Evolutionary conservation across 2,329 filamentous ascomycete genomes (phyloP).

Genomic region (Sarocladiaceae sp.): DNA sequence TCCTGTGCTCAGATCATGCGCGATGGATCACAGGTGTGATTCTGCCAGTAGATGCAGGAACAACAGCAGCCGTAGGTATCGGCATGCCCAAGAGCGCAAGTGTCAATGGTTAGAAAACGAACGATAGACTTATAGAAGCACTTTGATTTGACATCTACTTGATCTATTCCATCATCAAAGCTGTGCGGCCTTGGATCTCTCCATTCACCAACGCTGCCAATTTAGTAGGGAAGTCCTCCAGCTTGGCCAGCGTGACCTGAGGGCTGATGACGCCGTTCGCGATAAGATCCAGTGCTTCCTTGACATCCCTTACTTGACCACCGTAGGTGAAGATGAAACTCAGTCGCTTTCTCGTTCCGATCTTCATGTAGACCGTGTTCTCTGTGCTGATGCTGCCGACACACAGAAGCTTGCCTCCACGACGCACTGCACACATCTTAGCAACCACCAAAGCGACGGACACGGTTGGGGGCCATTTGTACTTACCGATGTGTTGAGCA

Average conservation of each 20-base stretch:
- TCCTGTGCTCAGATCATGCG: slow-evolving; percentile 34
- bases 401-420: slow-evolving; percentile 29
- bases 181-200: slow-evolving; percentile 1
- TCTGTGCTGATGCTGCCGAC: slow-evolving; percentile 33
- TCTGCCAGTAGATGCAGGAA: slow-evolving; percentile 37
- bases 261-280: not conserved
- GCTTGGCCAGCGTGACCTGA: not conserved
- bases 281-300: slow-evolving; percentile 24
- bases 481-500: slow-evolving; percentile 3
- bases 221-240: slow-evolving; percentile 5
- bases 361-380: slow-evolving; percentile 39
- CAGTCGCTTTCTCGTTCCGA: slow-evolving; percentile 36
- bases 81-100: slow-evolving; percentile 20
- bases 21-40: slow-evolving; percentile 39
- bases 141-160: not conserved
- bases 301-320: slow-evolving; percentile 34
- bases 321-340: slow-evolving; percentile 39
- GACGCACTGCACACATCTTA: too few species aligned
- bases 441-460: too few species aligned
- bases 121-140: too few species aligned
- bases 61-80: slow-evolving; percentile 20
- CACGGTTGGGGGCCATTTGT: not conserved
- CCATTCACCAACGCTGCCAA: slow-evolving; percentile 6
- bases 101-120: slow-evolving; percentile 22
- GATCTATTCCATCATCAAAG: slow-evolving; percentile 6